A percentile compares a stretch with the other conserved stretches of the same genome.
These are phyloP conservation scores for Ceriops zippeliana DNA, from an alignment of 345 rosid species.

Conservation along the genomic window DNA sequence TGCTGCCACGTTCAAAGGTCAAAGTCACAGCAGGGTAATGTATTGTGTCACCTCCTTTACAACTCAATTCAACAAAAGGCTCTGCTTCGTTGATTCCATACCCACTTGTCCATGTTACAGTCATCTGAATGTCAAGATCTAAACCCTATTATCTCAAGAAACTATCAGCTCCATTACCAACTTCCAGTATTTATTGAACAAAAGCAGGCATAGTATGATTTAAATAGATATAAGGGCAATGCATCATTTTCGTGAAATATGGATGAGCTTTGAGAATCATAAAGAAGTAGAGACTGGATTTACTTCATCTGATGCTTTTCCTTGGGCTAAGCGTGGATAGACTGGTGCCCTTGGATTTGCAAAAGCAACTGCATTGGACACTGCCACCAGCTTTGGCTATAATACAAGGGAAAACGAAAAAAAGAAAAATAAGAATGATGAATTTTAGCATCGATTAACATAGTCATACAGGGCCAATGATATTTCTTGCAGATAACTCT, in stretches of 20 bases:
- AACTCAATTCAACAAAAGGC: constrained; percentile 66
- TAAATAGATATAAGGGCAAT: not conserved
- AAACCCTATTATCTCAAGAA: not conserved
- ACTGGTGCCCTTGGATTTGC: constrained; percentile 64
- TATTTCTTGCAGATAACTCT: no score
- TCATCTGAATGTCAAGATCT: constrained; percentile 48
- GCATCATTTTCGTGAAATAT: not conserved
- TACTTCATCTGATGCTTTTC: constrained; percentile 70
- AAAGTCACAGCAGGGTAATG: constrained; percentile 31
- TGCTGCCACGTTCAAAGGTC: constrained; percentile 6
- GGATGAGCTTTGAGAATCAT: not conserved
- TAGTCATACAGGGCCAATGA: not conserved
- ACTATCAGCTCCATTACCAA: not conserved
- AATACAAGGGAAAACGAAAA: not conserved
- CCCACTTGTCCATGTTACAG: constrained; percentile 81
- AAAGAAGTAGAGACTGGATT: constrained; percentile 14
- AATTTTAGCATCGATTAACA: not conserved
- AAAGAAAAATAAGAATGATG: not conserved
- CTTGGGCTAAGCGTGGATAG: constrained; percentile 67
- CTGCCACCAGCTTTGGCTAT: constrained; percentile 68
- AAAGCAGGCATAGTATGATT: not conserved
- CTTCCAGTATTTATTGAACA: no score
- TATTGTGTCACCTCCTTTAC: not conserved
- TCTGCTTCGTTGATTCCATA: constrained; percentile 51
- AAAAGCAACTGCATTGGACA: constrained; percentile 55